Conservation (phyloP, 176 grass and related monocot genomes). For the Carex scoparia region DNA sequence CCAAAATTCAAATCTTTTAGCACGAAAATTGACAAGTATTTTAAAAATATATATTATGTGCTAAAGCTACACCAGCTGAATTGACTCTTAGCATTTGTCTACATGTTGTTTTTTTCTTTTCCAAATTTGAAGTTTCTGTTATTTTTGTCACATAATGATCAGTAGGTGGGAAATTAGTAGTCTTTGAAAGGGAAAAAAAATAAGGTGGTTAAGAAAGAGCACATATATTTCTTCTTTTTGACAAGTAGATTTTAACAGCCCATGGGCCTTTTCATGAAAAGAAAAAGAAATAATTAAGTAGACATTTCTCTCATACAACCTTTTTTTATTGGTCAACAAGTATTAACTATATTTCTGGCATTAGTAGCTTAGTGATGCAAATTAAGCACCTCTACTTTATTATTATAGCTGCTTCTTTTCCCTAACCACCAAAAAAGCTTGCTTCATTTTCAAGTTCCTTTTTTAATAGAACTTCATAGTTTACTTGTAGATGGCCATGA, state of each 20-base stretch:
- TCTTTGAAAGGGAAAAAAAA: not conserved
- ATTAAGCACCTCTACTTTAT: not conserved
- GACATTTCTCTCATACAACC: not conserved
- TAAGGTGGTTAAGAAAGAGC: conserved; percentile 12
- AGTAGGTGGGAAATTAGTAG: conserved; percentile 17
- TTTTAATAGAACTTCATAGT: not conserved
- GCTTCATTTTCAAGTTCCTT: not conserved
- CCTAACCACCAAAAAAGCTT: not conserved
- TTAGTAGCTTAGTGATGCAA: not conserved
- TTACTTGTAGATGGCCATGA: not conserved
- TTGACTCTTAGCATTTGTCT: not conserved
- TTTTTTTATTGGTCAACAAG: not conserved
- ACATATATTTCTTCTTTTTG: conserved; percentile 1
- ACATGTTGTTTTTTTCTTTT: not conserved
- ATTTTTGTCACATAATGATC: not conserved
- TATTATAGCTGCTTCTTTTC: not conserved
- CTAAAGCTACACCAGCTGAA: not conserved
- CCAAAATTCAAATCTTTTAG: conserved; percentile 6
- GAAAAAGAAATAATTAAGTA: not conserved
- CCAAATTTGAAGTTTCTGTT: not conserved
- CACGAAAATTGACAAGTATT: not conserved
- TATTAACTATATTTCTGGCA: not conserved
- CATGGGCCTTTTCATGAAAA: conserved; percentile 10
- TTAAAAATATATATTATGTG: not conserved
- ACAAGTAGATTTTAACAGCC: conserved; percentile 9